A percentile compares a stretch with the other conserved stretches of the same genome.
These are phyloP conservation scores for Beauveria varroae DNA, from an alignment of 2,329 filamentous ascomycete species.

Conservation along the genomic window DNA sequence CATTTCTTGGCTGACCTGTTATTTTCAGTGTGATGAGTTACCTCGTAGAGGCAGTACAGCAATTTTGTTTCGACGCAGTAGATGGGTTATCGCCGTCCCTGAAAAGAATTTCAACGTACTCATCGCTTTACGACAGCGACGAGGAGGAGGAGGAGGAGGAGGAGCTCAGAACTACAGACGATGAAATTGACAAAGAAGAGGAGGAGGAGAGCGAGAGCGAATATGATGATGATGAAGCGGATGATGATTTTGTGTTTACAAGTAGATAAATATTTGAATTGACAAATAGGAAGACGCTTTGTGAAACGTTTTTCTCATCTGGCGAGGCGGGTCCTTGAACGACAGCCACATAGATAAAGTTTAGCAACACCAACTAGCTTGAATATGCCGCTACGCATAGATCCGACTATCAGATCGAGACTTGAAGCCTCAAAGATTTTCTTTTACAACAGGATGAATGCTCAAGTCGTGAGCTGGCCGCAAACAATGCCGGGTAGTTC, in stretches of 20 bases:
- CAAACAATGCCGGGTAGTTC: background rate
- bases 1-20: no score
- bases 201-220: constrained; percentile 12
- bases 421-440: accelerated
- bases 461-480: background rate
- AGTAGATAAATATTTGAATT: no score
- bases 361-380: background rate
- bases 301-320: background rate
- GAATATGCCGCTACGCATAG: background rate
- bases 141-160: no score
- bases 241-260: no score
- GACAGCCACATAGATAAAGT: background rate
- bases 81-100: no score
- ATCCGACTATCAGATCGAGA: background rate
- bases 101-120: no score
- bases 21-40: no score
- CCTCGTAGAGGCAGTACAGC: no score
- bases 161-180: no score
- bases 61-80: no score
- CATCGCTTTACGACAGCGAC: no score
- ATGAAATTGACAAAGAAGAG: no score
- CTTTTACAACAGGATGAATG: background rate
- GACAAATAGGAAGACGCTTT: constrained; percentile 15
- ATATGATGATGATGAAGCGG: background rate
- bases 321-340: background rate